A percentile compares a stretch with the other conserved stretches of the same genome.
Evolutionary conservation across 129 eudicot species (phyloP).

Genomic region (Calendula officinalis): DNA sequence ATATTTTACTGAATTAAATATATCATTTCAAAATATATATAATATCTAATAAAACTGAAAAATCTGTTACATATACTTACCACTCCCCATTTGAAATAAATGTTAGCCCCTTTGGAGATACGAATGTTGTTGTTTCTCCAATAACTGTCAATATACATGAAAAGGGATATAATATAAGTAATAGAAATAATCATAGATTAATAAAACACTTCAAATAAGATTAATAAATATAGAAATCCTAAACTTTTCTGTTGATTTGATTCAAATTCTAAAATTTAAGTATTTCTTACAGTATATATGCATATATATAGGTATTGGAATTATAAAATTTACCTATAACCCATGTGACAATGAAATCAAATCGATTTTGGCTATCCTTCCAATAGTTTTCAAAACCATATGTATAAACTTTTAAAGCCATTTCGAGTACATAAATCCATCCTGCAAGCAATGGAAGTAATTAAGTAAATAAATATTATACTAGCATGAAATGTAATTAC

Average conservation of each 20-base stretch:
- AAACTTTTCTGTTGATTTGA: too few relatives aligned
- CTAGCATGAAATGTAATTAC: background rate
- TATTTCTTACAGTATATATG: background rate
- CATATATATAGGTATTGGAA: background rate
- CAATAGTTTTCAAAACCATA: constrained; percentile 89
- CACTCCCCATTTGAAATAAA: constrained; percentile 96
- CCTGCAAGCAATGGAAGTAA: constrained; percentile 44
- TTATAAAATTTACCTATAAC: constrained; percentile 61
- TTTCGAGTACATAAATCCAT: constrained; percentile 89
- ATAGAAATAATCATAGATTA: background rate
- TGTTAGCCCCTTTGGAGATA: constrained; percentile 52
- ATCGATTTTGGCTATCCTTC: constrained; percentile 92
- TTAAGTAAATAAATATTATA: background rate
- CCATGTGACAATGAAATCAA: constrained; percentile 88
- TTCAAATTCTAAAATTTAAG: too few relatives aligned
- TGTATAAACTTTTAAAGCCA: constrained; percentile 80
- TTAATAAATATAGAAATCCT: too few relatives aligned
- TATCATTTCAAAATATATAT: background rate
- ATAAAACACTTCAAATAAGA: background rate
- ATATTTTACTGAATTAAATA: background rate
- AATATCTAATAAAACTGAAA: constrained; percentile 9
- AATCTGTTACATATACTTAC: constrained; percentile 37
- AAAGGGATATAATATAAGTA: constrained; percentile 20
- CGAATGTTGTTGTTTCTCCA: constrained; percentile 89
- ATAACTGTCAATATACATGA: constrained; percentile 56